Conservation (phyloP, 2,329 filamentous ascomycete species). For the Pseudogymnoascus sp. region DNA sequence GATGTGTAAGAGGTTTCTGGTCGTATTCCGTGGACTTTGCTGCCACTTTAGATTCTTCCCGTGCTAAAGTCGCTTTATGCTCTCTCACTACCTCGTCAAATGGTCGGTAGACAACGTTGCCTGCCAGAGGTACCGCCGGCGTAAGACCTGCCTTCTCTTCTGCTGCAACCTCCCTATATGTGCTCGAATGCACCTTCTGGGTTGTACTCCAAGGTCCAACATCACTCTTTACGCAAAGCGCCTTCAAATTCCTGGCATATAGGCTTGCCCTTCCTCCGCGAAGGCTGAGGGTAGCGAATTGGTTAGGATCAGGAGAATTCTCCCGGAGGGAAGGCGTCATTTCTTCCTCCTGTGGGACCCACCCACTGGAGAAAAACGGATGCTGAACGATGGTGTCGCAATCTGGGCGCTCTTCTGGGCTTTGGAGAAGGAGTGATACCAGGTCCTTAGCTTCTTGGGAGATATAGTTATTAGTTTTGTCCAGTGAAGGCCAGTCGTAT, state of each 20-base stretch:
- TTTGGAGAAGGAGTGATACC: conserved; percentile 66
- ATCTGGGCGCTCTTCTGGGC: conserved; percentile 64
- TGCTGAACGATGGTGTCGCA: conserved; percentile 74
- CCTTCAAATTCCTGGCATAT: conserved; percentile 41
- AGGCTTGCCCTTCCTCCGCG: conserved; percentile 33
- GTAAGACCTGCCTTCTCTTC: conserved; percentile 59
- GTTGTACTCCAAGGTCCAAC: conserved; percentile 46
- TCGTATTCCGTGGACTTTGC: background rate
- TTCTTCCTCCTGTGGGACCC: conserved; percentile 55
- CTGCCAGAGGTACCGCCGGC: conserved; percentile 51
- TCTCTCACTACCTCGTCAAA: conserved; percentile 54
- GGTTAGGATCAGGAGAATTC: conserved; percentile 45
- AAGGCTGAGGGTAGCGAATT: conserved; percentile 42
- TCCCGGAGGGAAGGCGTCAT: conserved; percentile 52
- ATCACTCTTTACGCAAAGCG: conserved; percentile 49
- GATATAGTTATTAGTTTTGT: conserved; percentile 59
- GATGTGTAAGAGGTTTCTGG: background rate
- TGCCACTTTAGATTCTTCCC: background rate
- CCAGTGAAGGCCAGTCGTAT: conserved; percentile 68
- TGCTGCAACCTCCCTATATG: conserved; percentile 57
- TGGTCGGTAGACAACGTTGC: conserved; percentile 55
- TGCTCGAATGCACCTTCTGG: conserved; percentile 39
- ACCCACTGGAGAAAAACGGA: conserved; percentile 68
- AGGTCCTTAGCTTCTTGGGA: conserved; percentile 69
- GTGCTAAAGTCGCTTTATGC: conserved; percentile 28